Percentiles rank a stretch among this genome's conserved stretches.
These are phyloP conservation scores for Vitis amurensis DNA, from an alignment of 164 flowering plant genomes.

Conservation along the genomic window DNA sequence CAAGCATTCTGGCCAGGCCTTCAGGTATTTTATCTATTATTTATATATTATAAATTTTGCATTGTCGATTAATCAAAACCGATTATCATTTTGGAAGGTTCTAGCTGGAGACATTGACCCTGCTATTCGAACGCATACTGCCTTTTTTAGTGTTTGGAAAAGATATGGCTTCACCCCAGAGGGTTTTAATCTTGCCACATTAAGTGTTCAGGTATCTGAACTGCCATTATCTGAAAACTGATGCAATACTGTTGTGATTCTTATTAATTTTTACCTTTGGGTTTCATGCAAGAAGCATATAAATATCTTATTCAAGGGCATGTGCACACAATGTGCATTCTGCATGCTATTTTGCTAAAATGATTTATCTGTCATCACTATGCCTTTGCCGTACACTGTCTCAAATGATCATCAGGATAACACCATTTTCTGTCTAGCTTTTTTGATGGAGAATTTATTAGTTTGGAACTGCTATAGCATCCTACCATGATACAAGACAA, in stretches of 20 bases:
- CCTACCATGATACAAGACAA: not conserved
- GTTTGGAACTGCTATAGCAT: not conserved
- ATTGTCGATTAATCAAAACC: too few relatives aligned
- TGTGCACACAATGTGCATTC: not conserved
- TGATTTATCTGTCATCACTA: not conserved
- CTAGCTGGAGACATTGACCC: slow-evolving; percentile 96
- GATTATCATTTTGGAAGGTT: slow-evolving; percentile 52
- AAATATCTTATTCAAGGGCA: not conserved
- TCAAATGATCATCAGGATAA: not conserved
- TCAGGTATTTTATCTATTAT: slow-evolving; percentile 52
- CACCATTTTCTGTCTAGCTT: not conserved
- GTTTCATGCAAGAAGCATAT: not conserved
- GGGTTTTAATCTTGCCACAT: slow-evolving; percentile 95
- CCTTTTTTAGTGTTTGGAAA: slow-evolving; percentile 97
- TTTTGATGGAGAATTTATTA: not conserved
- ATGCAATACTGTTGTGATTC: not conserved
- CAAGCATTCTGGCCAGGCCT: slow-evolving; percentile 99
- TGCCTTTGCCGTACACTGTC: not conserved
- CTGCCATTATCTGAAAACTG: not conserved
- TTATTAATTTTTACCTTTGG: not conserved
- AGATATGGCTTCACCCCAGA: slow-evolving; percentile 98
- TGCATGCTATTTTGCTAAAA: not conserved
- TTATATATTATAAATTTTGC: not conserved
- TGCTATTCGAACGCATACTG: slow-evolving; percentile 89
- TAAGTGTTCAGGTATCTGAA: slow-evolving; percentile 82